Percentiles rank a stretch among this genome's conserved stretches.
Conservation (phyloP, 177 flowering plant species). For the Vitis hybrid region DNA sequence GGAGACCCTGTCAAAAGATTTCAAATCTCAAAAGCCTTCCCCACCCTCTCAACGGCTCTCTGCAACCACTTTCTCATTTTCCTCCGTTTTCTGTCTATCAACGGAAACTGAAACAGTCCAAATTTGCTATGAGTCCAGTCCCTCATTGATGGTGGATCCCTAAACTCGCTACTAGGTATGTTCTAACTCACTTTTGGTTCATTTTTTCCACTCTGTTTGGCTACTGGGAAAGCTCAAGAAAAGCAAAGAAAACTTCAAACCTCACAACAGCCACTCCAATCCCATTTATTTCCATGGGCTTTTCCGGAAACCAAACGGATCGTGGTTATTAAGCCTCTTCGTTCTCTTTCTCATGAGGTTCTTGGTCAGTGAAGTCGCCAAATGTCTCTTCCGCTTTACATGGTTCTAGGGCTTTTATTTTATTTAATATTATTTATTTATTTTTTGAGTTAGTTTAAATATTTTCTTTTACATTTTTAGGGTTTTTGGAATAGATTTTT, state of each 20-base stretch:
- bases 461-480: too few species aligned
- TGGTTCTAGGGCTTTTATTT: background rate
- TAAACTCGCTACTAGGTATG: constrained; percentile 12
- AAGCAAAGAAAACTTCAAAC: background rate
- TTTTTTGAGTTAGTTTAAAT: too few species aligned
- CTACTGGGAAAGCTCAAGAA: constrained; percentile 5
- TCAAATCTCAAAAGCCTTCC: background rate
- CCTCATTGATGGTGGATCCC: background rate
- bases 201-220: constrained; percentile 2
- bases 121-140: background rate
- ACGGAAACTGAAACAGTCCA: background rate
- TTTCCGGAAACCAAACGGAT: background rate
- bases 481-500: background rate
- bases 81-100: background rate
- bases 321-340: background rate
- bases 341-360: background rate
- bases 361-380: background rate
- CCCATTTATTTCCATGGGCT: background rate
- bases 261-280: background rate
- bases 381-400: background rate
- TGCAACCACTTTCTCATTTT: background rate
- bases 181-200: background rate
- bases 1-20: constrained; percentile 1
- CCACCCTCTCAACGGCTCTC: constrained; percentile 17
- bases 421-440: too few species aligned